phyloP scores from a whole-genome alignment of 495 filamentous ascomycete species.

The Cryomyces minteri region DNA sequence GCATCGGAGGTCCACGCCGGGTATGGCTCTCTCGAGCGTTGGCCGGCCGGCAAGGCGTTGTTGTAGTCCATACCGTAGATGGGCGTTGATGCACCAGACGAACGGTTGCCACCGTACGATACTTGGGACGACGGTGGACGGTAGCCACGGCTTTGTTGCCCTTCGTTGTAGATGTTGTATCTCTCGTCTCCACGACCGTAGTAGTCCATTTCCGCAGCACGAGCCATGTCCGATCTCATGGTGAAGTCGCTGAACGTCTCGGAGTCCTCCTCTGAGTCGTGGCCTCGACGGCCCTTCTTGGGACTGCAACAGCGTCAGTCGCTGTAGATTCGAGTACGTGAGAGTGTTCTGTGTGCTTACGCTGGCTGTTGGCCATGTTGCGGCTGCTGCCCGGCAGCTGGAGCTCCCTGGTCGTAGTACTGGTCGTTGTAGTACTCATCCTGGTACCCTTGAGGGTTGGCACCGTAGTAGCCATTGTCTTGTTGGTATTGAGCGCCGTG shows the following conservation, averaged over 20 bases:
- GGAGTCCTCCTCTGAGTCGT: slow-evolving; percentile 89
- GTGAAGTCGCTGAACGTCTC: slow-evolving; percentile 99
- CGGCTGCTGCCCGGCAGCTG: slow-evolving; percentile 36
- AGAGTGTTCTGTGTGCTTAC: background rate
- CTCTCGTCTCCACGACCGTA: slow-evolving; percentile 93
- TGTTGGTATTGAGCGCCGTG: slow-evolving; percentile 32
- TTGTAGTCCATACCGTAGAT: slow-evolving; percentile 96
- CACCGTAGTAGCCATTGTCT: slow-evolving; percentile 33
- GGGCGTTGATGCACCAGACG: slow-evolving; percentile 90
- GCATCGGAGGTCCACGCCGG: slow-evolving; percentile 96
- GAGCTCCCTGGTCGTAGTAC: slow-evolving; percentile 60
- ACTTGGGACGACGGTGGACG: slow-evolving; percentile 92
- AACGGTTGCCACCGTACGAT: slow-evolving; percentile 91
- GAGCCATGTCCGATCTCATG: slow-evolving; percentile 97
- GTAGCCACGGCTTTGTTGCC: slow-evolving; percentile 52
- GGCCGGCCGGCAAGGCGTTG: slow-evolving; percentile 69
- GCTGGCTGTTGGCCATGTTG: slow-evolving; percentile 26
- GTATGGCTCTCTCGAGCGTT: slow-evolving; percentile 90
- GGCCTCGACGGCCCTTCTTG: slow-evolving; percentile 37
- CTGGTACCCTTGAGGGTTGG: slow-evolving; percentile 39
- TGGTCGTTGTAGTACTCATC: slow-evolving; percentile 77
- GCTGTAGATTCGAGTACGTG: too few species aligned
- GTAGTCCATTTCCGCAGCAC: slow-evolving; percentile 96
- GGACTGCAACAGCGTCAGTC: slow-evolving; percentile 7
- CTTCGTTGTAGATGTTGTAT: slow-evolving; percentile 82